Base-by-base conservation (phyloP, 1,284 basidiomycete species). In the Cutaneotrichosporon cutaneum region DNA sequence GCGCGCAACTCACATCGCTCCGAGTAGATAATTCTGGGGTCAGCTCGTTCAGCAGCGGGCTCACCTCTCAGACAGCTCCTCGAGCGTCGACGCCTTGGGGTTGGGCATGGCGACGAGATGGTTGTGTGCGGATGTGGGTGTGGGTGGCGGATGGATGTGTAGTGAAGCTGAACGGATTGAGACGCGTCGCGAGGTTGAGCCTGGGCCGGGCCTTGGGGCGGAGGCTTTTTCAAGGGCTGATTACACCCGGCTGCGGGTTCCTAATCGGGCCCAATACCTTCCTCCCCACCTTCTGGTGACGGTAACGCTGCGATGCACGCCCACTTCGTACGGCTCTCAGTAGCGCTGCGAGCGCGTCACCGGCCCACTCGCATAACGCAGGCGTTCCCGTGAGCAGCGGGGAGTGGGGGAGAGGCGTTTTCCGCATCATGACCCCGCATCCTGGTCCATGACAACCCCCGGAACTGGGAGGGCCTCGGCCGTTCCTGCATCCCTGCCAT, bases 11-110 rank as follows among this genome's bases (percentile, higher is more conserved):
- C 58, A 78, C 76, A 78, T 72, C 76, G 68, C 60, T 80, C 78
- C 35, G 78, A 78, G 58, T 78, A 80, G 39, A 78, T 72, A 56
- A 80, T 78, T 50, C 78, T 79, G 63, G n/a, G 24, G 63, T 64
- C 62, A 68, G 60, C 61, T 21, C 8, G 3, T 13, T 18, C 5
- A 27, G 4, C 14, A 27, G 27, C 2, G 32, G 26, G 66, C 73
- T 50, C 58, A 78, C 78, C 74, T 64, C 64, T 80, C 77, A 9
- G 77, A 70, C 42, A 78, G 65, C 60, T 80, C 77, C 66, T 78
- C 77, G 32, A 79, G 72, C 8, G 78, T 60, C 39, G 60, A 52
- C 39, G 62, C 48, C 50, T 58, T 55, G 35, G 33, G 33, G 21
- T 33, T 21, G n/a, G 52, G 54, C 54, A 36, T 36, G 36, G 26